These are phyloP conservation scores for Tolypocladium inflatum DNA, from an alignment of 2,329 filamentous ascomycete species.

Conservation along the genomic window DNA sequence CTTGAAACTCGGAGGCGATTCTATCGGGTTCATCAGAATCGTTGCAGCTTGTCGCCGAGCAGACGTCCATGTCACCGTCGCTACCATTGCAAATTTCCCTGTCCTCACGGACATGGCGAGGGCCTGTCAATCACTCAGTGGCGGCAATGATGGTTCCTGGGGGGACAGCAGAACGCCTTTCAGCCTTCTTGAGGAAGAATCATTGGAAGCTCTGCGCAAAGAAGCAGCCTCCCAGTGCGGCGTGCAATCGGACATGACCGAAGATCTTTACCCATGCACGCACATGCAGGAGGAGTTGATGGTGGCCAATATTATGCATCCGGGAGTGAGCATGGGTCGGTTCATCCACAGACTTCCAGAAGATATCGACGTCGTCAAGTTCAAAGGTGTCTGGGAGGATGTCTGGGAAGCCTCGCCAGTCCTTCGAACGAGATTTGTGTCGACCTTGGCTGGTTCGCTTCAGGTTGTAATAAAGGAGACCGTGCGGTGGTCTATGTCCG, in stretches of 20 bases:
- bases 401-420: neutral
- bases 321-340: neutral
- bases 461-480: slow-evolving; percentile 1
- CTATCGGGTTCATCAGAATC: slow-evolving; percentile 1
- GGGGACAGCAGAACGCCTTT: neutral
- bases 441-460: neutral
- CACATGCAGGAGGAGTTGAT: neutral
- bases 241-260: neutral
- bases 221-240: neutral
- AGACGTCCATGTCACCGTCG: neutral
- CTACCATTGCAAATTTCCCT: neutral
- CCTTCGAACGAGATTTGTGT: neutral
- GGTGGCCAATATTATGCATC: neutral
- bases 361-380: slow-evolving; percentile 11
- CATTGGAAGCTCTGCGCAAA: neutral
- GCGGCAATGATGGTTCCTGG: neutral
- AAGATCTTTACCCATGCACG: slow-evolving; percentile 1
- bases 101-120: neutral
- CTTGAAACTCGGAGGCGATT: slow-evolving; percentile 2
- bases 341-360: neutral
- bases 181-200: neutral
- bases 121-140: neutral
- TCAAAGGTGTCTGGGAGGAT: slow-evolving; percentile 16
- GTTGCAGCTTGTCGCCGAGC: neutral
- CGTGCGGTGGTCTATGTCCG: neutral